Percentiles rank a stretch among this genome's conserved stretches.
These are phyloP conservation scores for Penicillium decumbens DNA, from an alignment of 2,329 filamentous ascomycete genomes.

Conservation along the genomic window DNA sequence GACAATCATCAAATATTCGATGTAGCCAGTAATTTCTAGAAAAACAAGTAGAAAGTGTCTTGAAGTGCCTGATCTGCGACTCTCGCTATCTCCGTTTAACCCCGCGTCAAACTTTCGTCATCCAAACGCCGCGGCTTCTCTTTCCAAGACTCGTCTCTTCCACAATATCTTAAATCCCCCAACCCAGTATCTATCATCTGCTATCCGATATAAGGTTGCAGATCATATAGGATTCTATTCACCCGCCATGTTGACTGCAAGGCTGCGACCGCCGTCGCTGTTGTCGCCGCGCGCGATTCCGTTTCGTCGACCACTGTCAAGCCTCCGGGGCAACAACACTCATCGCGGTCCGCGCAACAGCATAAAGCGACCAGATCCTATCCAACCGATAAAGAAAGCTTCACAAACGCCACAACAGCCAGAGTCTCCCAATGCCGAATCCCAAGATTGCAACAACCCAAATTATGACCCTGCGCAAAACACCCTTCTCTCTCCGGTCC, in stretches of 20 bases:
- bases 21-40: background rate
- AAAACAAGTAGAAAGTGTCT: background rate
- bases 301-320: slow-evolving; percentile 25
- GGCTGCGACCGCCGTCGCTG: slow-evolving; percentile 21
- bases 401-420: slow-evolving; percentile 4
- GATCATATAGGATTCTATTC: background rate
- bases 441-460: slow-evolving; percentile 39
- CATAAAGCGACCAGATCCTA: slow-evolving; percentile 24
- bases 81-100: slow-evolving; percentile 32
- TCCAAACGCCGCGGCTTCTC: slow-evolving; percentile 3
- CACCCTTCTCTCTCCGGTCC: slow-evolving; percentile 55
- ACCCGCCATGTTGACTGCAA: slow-evolving; percentile 29
- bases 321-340: slow-evolving; percentile 23
- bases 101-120: slow-evolving; percentile 22
- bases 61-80: background rate
- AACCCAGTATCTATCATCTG: background rate
- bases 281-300: slow-evolving; percentile 19
- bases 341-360: slow-evolving; percentile 32
- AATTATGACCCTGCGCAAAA: slow-evolving; percentile 42
- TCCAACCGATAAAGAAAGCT: slow-evolving; percentile 8
- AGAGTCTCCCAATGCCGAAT: slow-evolving; percentile 11
- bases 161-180: background rate
- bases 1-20: too few relatives aligned
- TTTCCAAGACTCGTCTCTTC: background rate
- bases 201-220: background rate